Evolutionary conservation across 768 basidiomycete species (phyloP).

Genomic region (Candolleomyces eurysporus): DNA sequence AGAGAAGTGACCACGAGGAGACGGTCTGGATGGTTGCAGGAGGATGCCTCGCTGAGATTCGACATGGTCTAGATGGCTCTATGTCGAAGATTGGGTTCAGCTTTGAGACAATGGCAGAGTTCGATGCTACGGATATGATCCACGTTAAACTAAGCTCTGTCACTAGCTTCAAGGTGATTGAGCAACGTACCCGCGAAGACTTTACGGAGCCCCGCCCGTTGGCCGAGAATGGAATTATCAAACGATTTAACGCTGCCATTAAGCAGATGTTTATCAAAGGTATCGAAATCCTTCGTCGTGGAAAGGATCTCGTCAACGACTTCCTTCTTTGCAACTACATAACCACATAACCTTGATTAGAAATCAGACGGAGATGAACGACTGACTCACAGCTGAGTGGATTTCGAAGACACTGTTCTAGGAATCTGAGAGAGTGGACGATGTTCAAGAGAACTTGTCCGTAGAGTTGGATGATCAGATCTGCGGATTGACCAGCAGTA

Average conservation of each 20-base stretch:
- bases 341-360: not conserved
- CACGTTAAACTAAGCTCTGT: not conserved
- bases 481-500: not conserved
- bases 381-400: not conserved
- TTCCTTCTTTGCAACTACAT: not conserved
- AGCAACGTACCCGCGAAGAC: not conserved
- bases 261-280: not conserved
- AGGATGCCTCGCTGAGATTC: not conserved
- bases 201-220: not conserved
- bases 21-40: not conserved
- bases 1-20: slow-evolving; percentile 2
- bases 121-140: not conserved
- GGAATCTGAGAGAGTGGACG: not conserved
- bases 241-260: not conserved
- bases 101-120: not conserved
- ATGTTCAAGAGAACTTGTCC: slow-evolving; percentile 1
- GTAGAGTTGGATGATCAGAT: not conserved
- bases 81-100: not conserved
- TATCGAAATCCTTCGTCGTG: not conserved
- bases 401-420: not conserved
- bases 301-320: not conserved
- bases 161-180: too few species aligned
- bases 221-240: not conserved
- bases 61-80: not conserved
- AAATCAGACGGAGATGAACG: not conserved